Conservation (phyloP, 2,329 filamentous ascomycete species). For the Ophiostoma sp. region DNA sequence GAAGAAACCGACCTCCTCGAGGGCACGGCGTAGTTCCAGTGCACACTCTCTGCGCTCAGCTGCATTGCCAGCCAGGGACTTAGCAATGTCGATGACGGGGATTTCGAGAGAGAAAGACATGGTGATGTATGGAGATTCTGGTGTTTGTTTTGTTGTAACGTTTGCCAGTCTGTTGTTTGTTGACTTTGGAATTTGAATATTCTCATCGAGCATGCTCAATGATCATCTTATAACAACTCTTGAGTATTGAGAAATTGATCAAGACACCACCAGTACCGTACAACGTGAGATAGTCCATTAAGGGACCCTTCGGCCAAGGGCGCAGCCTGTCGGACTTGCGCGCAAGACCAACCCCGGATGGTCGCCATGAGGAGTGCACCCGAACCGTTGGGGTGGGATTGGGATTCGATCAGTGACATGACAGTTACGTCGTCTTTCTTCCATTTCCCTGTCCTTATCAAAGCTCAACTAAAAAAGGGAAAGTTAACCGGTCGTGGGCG, state of each 20-base stretch:
- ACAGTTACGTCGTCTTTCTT: background rate
- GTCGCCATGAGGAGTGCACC: background rate
- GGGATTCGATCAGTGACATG: background rate
- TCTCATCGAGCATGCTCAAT: background rate
- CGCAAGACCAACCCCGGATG: background rate
- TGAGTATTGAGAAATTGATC: background rate
- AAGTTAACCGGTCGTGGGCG: background rate
- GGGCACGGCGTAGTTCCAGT: constrained; percentile 27
- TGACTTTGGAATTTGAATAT: background rate
- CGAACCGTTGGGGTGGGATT: background rate
- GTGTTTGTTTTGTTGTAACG: background rate
- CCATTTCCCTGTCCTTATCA: background rate
- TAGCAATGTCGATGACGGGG: constrained; percentile 36
- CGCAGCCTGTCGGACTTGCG: background rate
- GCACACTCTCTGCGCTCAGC: constrained; percentile 28
- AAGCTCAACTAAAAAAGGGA: background rate
- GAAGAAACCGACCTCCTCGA: constrained; percentile 36
- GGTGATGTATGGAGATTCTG: background rate
- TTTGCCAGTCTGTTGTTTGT: background rate
- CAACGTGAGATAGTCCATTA: no score
- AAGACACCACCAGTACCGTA: background rate
- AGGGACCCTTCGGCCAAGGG: background rate
- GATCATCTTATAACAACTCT: background rate
- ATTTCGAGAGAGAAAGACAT: constrained; percentile 28
- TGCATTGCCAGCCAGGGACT: constrained; percentile 30